These are phyloP conservation scores for Thuidium tamariscinum DNA, from an alignment of 225 moss, liverwort and hornwort species.

Conservation along the genomic window DNA sequence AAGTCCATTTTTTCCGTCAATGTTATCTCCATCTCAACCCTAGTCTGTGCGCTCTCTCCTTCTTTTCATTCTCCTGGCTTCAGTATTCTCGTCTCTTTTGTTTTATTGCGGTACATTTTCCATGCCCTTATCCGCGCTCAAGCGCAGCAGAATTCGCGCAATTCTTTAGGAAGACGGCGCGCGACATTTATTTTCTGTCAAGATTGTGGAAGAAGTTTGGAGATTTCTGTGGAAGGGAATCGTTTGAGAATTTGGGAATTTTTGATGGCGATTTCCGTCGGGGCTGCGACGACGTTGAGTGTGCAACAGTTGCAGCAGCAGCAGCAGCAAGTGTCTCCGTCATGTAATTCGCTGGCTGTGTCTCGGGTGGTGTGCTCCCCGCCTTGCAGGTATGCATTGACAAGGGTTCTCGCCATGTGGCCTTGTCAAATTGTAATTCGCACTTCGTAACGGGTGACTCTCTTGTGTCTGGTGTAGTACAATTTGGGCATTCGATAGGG, in stretches of 20 bases:
- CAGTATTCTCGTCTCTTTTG: neutral
- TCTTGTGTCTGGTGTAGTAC: neutral
- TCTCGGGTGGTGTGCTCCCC: conserved; percentile 4
- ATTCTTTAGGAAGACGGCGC: neutral
- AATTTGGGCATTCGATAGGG: neutral
- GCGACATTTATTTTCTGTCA: neutral
- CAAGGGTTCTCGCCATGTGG: neutral
- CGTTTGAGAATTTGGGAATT: neutral
- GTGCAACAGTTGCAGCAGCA: neutral
- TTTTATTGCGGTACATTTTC: neutral
- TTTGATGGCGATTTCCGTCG: conserved; percentile 19
- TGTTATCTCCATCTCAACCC: neutral
- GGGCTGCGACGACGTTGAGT: conserved; percentile 1
- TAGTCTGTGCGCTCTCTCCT: neutral
- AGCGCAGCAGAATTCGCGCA: neutral
- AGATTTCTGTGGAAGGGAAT: neutral
- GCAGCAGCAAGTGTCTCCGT: conserved; percentile 10
- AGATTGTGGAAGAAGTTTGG: neutral
- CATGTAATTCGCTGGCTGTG: conserved; percentile 20
- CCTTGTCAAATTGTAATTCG: neutral
- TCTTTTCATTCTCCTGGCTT: neutral
- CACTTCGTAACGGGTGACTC: neutral
- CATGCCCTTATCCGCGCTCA: neutral
- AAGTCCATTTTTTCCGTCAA: neutral
- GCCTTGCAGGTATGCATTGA: conserved; percentile 13